phyloP scores from a whole-genome alignment of 2,329 filamentous ascomycete species.

The Hymenoscyphus albidus region DNA sequence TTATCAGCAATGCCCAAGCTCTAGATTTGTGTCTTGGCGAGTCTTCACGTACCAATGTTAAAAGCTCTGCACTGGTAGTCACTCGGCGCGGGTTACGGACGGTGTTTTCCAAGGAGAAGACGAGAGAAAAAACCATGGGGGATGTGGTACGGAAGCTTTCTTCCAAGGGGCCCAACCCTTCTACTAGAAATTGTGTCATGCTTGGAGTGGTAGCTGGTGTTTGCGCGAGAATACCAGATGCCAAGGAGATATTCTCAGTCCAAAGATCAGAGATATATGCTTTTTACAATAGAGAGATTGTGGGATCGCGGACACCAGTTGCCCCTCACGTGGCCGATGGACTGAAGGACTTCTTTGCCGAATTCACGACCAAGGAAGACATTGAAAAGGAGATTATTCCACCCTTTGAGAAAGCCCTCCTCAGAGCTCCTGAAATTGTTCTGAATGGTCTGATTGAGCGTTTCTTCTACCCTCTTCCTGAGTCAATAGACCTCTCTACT shows the following conservation, averaged over 20 bases:
- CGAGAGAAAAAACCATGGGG: slow-evolving; percentile 24
- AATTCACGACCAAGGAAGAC: slow-evolving; percentile 71
- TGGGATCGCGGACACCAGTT: slow-evolving; percentile 71
- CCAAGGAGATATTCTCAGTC: slow-evolving; percentile 58
- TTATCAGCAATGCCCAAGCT: slow-evolving; percentile 66
- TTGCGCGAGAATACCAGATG: slow-evolving; percentile 64
- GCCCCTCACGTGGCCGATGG: slow-evolving; percentile 69
- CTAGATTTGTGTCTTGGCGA: slow-evolving; percentile 73
- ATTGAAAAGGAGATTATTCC: slow-evolving; percentile 73
- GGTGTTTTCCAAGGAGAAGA: slow-evolving; percentile 56
- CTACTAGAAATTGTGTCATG: slow-evolving; percentile 68
- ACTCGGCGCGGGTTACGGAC: slow-evolving; percentile 77
- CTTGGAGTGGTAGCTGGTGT: slow-evolving; percentile 87
- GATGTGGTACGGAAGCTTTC: slow-evolving; percentile 65
- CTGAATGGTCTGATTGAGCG: slow-evolving; percentile 74
- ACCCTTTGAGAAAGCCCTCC: slow-evolving; percentile 79
- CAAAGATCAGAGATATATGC: slow-evolving; percentile 70
- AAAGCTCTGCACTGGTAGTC: slow-evolving; percentile 69
- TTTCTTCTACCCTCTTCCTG: slow-evolving; percentile 66
- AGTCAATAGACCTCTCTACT: slow-evolving; percentile 71
- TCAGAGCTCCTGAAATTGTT: slow-evolving; percentile 87
- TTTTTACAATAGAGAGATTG: slow-evolving; percentile 81
- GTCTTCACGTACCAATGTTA: slow-evolving; percentile 60
- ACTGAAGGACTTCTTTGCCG: slow-evolving; percentile 75
- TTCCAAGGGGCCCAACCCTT: slow-evolving; percentile 60